Evolutionary conservation across 306 rosid species (phyloP).

Genomic region (Canavalia gladiata): DNA sequence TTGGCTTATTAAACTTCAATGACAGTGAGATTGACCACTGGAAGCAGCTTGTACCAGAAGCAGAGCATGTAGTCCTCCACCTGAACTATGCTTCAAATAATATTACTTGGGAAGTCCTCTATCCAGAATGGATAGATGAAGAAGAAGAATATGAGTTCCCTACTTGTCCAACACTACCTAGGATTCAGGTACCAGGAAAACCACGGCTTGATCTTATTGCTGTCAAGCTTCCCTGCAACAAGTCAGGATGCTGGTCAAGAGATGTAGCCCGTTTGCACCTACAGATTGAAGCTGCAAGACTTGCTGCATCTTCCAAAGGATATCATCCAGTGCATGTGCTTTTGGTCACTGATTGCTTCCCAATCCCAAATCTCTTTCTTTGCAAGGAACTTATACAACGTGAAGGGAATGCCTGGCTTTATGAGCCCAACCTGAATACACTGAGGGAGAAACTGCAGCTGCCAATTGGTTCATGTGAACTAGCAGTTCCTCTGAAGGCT

Average conservation of each 20-base stretch:
- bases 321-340: slow-evolving; percentile 69
- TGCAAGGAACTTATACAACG: slow-evolving; percentile 74
- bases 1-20: slow-evolving; percentile 86
- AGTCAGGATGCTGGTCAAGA: slow-evolving; percentile 80
- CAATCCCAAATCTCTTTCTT: slow-evolving; percentile 76
- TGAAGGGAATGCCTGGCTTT: slow-evolving; percentile 85
- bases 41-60: slow-evolving; percentile 77
- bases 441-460: slow-evolving; percentile 76
- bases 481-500: slow-evolving; percentile 82
- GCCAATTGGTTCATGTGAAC: slow-evolving; percentile 88
- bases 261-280: slow-evolving; percentile 89
- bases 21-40: slow-evolving; percentile 73
- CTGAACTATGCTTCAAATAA: slow-evolving; percentile 61
- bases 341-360: slow-evolving; percentile 79
- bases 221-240: slow-evolving; percentile 86
- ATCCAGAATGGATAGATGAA: slow-evolving; percentile 97
- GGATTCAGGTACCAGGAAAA: slow-evolving; percentile 67
- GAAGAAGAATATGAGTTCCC: slow-evolving; percentile 92
- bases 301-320: slow-evolving; percentile 79
- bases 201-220: slow-evolving; percentile 85
- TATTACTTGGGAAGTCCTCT: slow-evolving; percentile 77
- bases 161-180: slow-evolving; percentile 79
- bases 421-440: slow-evolving; percentile 64
- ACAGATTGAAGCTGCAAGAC: slow-evolving; percentile 92
- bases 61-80: slow-evolving; percentile 65